These are phyloP conservation scores for Daldinia vernicosa DNA, from an alignment of 495 filamentous ascomycete genomes.

Conservation along the genomic window DNA sequence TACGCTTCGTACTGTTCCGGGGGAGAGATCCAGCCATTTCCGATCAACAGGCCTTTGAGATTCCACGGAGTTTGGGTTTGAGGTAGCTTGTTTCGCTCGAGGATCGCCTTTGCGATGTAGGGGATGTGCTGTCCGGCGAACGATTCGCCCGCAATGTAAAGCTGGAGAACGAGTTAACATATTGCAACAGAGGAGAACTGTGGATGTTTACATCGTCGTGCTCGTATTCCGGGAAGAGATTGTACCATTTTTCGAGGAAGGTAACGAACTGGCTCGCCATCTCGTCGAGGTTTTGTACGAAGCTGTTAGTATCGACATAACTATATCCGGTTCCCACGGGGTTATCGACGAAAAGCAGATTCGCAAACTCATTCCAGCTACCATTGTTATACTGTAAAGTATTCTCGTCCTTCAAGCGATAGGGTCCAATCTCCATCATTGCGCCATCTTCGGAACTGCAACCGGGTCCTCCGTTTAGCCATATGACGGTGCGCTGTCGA, in stretches of 20 bases:
- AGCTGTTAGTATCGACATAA: slow-evolving; percentile 88
- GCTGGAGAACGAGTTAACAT: slow-evolving; percentile 60
- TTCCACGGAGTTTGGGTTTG: slow-evolving; percentile 69
- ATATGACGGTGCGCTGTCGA: slow-evolving; percentile 89
- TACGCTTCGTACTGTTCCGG: slow-evolving; percentile 91
- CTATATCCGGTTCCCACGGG: slow-evolving; percentile 97
- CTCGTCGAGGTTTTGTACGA: slow-evolving; percentile 81
- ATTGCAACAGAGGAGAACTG: slow-evolving; percentile 31
- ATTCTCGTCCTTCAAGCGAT: slow-evolving; percentile 78
- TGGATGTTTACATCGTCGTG: slow-evolving; percentile 81
- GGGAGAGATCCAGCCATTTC: slow-evolving; percentile 96
- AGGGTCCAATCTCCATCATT: slow-evolving; percentile 97
- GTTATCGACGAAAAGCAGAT: slow-evolving; percentile 94
- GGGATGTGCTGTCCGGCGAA: slow-evolving; percentile 98
- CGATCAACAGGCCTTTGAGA: slow-evolving; percentile 87
- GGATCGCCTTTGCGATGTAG: slow-evolving; percentile 88
- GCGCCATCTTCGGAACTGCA: slow-evolving; percentile 98
- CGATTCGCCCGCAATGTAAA: slow-evolving; percentile 94
- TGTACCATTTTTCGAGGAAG: slow-evolving; percentile 91
- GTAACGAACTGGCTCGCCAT: slow-evolving; percentile 89
- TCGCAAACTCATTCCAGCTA: slow-evolving; percentile 97
- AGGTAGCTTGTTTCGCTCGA: slow-evolving; percentile 76
- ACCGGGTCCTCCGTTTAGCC: slow-evolving; percentile 96
- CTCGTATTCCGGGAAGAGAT: slow-evolving; percentile 89
- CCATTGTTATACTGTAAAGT: slow-evolving; percentile 84